phyloP scores from a whole-genome alignment of 192 early-diverging fungal species.

The Coemansia sp. region DNA sequence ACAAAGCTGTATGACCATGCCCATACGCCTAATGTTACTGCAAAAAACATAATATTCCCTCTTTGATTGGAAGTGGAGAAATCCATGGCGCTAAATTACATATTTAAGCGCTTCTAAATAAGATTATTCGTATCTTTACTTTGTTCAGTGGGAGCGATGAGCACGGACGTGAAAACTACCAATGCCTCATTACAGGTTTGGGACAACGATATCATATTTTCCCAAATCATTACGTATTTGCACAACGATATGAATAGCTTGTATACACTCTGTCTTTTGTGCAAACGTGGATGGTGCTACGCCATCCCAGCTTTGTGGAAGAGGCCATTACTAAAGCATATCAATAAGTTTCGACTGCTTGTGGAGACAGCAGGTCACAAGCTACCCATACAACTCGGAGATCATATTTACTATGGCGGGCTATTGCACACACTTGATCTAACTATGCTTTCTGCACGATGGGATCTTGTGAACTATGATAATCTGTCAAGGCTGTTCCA shows the following conservation, averaged over 20 bases:
- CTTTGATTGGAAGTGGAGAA: neutral
- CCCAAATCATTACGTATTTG: neutral
- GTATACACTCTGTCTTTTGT: neutral
- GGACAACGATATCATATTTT: constrained; percentile 9
- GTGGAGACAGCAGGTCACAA: neutral
- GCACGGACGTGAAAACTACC: neutral
- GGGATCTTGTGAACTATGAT: constrained; percentile 20
- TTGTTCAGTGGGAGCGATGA: neutral
- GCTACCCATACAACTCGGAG: constrained; percentile 8
- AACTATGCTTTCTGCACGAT: constrained; percentile 23
- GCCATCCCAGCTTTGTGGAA: constrained; percentile 16
- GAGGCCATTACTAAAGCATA: neutral
- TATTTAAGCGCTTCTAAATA: neutral
- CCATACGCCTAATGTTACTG: neutral
- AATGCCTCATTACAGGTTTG: constrained; percentile 3
- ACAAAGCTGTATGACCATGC: neutral
- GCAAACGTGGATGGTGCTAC: constrained; percentile 18
- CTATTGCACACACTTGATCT: constrained; percentile 20
- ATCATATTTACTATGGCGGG: constrained; percentile 11
- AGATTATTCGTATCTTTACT: neutral
- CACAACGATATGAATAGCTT: neutral
- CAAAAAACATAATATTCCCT: neutral
- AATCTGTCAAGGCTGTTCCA: constrained; percentile 11
- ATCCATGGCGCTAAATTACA: neutral
- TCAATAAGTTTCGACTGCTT: constrained; percentile 11